A percentile compares a stretch with the other conserved stretches of the same genome.
Conservation (phyloP, 192 early-diverging fungal species). For the Fimicolochytrium jonesii region DNA sequence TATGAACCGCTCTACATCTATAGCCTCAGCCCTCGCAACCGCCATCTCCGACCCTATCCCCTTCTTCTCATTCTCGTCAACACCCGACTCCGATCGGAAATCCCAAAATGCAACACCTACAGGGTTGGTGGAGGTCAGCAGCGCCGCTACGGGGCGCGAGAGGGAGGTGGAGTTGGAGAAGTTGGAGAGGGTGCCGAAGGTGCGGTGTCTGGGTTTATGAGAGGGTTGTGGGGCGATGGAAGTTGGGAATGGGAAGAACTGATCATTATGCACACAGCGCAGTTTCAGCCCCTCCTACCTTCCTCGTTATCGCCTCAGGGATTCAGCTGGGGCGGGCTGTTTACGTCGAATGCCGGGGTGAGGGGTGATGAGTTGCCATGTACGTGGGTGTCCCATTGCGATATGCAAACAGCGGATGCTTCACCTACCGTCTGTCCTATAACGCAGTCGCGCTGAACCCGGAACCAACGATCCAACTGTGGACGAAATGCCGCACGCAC, state of each 20-base stretch:
- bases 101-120: background rate
- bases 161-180: background rate
- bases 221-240: background rate
- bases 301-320: conserved; percentile 10
- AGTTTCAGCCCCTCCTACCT: conserved; percentile 27
- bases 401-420: no score
- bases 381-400: no score
- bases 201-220: background rate
- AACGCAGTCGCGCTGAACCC: conserved; percentile 22
- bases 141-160: background rate
- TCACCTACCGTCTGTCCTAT: background rate
- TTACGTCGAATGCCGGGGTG: background rate
- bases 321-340: conserved; percentile 29
- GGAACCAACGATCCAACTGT: conserved; percentile 1
- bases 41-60: conserved; percentile 19
- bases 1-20: conserved; percentile 9
- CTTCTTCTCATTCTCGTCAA: background rate
- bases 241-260: background rate
- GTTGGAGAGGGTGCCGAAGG: background rate
- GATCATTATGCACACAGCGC: background rate
- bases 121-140: background rate
- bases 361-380: background rate
- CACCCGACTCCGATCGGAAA: background rate
- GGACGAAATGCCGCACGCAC: conserved; percentile 12
- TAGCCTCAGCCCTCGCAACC: conserved; percentile 20